Conservation (phyloP, 176 grass and related monocot species). For the Rhynchospora breviuscula region DNA sequence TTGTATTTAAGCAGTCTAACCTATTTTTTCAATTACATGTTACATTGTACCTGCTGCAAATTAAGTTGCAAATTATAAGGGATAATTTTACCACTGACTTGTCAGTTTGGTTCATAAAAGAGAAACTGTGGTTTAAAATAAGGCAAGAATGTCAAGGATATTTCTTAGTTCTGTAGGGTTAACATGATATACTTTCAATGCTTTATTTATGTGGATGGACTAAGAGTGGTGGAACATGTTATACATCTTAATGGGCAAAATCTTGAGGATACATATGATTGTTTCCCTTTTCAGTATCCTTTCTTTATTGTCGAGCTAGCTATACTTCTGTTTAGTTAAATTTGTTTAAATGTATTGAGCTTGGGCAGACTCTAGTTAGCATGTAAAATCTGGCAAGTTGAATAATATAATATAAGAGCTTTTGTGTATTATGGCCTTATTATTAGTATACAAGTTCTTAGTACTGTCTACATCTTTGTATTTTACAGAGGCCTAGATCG, state of each 20-base stretch:
- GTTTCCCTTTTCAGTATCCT: no score
- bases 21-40: not conserved
- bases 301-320: no score
- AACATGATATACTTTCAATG: not conserved
- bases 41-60: not conserved
- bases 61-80: not conserved
- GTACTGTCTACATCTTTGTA: not conserved
- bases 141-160: not conserved
- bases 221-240: not conserved
- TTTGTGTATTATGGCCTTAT: not conserved
- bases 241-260: not conserved
- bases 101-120: not conserved
- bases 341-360: no score
- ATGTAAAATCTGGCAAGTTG: no score
- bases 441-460: not conserved
- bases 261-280: not conserved
- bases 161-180: not conserved
- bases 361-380: no score
- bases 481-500: slow-evolving; percentile 61
- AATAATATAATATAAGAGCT: no score
- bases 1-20: no score
- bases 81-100: not conserved
- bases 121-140: not conserved
- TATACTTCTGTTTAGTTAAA: no score
- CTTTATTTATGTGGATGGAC: not conserved